These are phyloP conservation scores for Gossypium gossypioides DNA, from an alignment of 441 rosid genomes.

Conservation along the genomic window DNA sequence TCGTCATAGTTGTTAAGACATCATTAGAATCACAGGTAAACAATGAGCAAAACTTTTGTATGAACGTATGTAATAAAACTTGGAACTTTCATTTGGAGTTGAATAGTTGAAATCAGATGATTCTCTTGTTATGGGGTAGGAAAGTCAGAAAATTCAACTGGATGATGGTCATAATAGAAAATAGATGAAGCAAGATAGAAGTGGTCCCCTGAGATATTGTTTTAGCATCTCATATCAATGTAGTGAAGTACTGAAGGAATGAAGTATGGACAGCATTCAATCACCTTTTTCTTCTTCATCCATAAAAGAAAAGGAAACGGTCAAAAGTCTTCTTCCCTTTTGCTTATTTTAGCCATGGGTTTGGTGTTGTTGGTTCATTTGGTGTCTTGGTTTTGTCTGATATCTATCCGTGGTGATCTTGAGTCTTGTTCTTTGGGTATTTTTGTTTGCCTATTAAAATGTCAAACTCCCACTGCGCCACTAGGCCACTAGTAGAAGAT, in stretches of 20 bases:
- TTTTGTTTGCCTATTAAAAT: background rate
- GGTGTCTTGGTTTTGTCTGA: background rate
- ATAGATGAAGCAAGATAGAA: background rate
- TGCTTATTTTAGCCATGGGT: background rate
- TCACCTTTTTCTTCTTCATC: background rate
- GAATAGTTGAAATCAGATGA: background rate
- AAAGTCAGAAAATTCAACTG: background rate
- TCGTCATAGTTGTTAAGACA: background rate
- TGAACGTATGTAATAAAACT: background rate
- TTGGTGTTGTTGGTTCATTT: background rate
- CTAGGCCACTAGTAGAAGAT: background rate
- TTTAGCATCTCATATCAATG: background rate
- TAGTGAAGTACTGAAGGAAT: background rate
- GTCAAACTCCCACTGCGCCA: background rate
- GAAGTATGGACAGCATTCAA: background rate
- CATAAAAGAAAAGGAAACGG: background rate
- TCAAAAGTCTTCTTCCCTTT: background rate
- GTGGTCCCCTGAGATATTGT: background rate
- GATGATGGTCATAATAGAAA: background rate
- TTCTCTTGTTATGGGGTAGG: background rate
- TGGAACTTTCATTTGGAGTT: background rate
- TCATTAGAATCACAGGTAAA: background rate
- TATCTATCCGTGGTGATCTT: background rate
- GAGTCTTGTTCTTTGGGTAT: background rate
- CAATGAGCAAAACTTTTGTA: background rate